These are phyloP conservation scores for Monosporozyma solicola DNA, from an alignment of 805 yeast genomes.

Conservation along the genomic window DNA sequence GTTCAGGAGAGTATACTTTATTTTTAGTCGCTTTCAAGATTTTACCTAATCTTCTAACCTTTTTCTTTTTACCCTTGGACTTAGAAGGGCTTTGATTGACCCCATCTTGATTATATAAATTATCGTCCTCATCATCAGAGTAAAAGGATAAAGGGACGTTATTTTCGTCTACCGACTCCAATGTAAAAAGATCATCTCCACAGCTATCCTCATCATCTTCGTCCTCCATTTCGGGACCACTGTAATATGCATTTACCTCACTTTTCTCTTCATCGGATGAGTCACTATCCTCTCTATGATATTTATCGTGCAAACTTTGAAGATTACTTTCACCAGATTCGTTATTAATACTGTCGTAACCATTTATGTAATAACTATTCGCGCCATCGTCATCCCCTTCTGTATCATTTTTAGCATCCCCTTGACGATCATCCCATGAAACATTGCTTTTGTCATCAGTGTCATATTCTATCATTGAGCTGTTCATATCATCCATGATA, in stretches of 20 bases:
- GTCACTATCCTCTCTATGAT: not conserved
- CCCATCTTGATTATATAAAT: not conserved
- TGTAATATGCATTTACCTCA: not conserved
- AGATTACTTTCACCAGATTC: not conserved
- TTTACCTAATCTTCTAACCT: constrained; percentile 3
- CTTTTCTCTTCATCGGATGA: not conserved
- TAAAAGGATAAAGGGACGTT: not conserved
- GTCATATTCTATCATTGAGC: not conserved
- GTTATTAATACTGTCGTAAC: not conserved
- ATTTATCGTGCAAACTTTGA: not conserved
- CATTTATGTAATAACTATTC: not conserved
- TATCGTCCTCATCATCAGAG: not conserved
- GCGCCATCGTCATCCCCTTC: not conserved
- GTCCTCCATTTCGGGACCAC: not conserved
- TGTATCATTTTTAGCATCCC: not conserved
- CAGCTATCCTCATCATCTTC: not conserved
- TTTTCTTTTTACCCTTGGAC: not conserved
- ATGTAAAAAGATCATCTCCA: not conserved
- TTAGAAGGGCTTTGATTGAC: not conserved
- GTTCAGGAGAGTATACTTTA: not conserved
- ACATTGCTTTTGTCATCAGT: not conserved
- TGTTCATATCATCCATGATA: not conserved
- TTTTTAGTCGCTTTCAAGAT: not conserved
- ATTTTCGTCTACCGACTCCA: not conserved
- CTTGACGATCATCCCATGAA: not conserved